Evolutionary conservation across 2,329 filamentous ascomycete genomes (phyloP).

Genomic region (Drechslerella dactyloides): DNA sequence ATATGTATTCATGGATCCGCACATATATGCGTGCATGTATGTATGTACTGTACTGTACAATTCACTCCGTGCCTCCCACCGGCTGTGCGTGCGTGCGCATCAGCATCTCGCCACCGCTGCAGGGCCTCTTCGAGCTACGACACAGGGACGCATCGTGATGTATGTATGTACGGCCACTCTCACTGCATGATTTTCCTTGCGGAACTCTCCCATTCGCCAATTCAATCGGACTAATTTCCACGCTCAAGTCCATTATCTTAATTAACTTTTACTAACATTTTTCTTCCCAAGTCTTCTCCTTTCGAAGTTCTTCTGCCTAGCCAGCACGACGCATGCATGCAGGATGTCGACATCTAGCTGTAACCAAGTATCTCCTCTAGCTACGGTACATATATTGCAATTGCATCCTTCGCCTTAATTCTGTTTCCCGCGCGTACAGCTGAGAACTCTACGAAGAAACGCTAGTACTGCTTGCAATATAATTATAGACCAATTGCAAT

Average conservation of each 20-base stretch:
- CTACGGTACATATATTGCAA: too few relatives aligned
- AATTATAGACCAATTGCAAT: too few relatives aligned
- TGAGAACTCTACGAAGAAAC: too few relatives aligned
- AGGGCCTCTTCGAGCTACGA: background rate
- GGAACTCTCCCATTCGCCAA: constrained; percentile 15
- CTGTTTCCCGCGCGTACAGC: too few relatives aligned
- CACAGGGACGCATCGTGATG: constrained; percentile 33
- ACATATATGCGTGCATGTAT: background rate
- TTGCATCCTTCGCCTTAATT: too few relatives aligned
- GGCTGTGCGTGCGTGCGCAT: too few relatives aligned
- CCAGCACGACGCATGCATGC: constrained; percentile 39
- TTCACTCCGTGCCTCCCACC: background rate
- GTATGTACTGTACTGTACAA: background rate
- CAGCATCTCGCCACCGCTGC: constrained; percentile 44
- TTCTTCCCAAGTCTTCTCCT: constrained; percentile 19
- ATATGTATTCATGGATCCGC: background rate
- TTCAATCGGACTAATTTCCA: too few relatives aligned
- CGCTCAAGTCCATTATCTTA: too few relatives aligned
- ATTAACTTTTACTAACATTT: background rate
- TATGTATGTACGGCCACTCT: constrained; percentile 23
- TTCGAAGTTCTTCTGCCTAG: constrained; percentile 17
- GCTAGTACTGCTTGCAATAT: too few relatives aligned
- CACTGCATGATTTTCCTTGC: constrained; percentile 2
- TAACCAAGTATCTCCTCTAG: background rate
- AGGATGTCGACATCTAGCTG: constrained; percentile 46